Conservation (phyloP, 345 rosid species). For the Dimocarpus longan region DNA sequence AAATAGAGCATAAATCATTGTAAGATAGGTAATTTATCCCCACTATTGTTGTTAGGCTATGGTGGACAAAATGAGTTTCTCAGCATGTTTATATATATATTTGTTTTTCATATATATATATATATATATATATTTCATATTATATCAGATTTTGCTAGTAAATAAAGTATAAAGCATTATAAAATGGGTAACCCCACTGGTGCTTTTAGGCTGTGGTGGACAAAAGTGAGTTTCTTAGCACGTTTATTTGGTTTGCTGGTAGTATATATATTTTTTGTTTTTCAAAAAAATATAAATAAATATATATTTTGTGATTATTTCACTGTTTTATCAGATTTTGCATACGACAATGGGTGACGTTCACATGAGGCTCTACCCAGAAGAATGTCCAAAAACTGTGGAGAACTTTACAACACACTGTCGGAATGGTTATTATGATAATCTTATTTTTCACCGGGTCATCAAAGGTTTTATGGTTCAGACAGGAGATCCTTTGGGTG, state of each 20-base stretch:
- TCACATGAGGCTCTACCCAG: slow-evolving; percentile 91
- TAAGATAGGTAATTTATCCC: not conserved
- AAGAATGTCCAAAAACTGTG: slow-evolving; percentile 99
- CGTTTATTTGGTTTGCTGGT: not conserved
- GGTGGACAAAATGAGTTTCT: not conserved
- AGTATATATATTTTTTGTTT: not conserved
- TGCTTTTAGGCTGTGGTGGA: not conserved
- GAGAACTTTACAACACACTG: slow-evolving; percentile 98
- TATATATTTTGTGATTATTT: slow-evolving; percentile 2
- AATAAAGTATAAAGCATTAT: not conserved
- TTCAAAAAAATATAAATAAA: too few species aligned
- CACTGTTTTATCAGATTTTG: slow-evolving; percentile 52
- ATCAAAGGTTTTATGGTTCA: slow-evolving; percentile 99
- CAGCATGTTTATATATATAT: not conserved
- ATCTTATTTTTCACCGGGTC: slow-evolving; percentile 92
- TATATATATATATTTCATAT: not conserved
- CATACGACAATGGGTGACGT: slow-evolving; percentile 96
- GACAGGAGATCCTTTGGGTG: slow-evolving; percentile 98
- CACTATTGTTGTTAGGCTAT: not conserved
- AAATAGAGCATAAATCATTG: not conserved
- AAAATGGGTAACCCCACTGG: not conserved
- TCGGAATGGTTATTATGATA: slow-evolving; percentile 92
- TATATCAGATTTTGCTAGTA: slow-evolving; percentile 59
- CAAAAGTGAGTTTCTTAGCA: not conserved
- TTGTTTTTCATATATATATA: not conserved